A percentile compares a stretch with the other conserved stretches of the same genome.
These are phyloP conservation scores for Hordeum vulgare DNA, from an alignment of 176 grass and related monocot species.

Conservation along the genomic window DNA sequence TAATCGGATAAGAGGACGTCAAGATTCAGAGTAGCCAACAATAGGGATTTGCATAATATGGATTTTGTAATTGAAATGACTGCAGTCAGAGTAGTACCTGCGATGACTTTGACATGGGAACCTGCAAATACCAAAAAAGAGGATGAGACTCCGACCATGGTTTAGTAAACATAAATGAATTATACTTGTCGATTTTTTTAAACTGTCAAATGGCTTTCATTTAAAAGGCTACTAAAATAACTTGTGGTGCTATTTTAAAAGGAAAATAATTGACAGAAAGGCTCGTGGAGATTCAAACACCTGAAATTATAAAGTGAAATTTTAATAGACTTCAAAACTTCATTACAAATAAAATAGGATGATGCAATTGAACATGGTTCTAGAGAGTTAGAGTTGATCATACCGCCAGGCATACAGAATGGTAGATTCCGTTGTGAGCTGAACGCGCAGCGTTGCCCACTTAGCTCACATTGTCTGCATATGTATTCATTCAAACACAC, in stretches of 20 bases:
- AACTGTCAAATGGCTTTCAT: background rate
- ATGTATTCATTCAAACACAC: no score
- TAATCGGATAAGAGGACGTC: no score
- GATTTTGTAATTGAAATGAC: background rate
- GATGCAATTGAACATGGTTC: background rate
- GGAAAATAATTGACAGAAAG: background rate
- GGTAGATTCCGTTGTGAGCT: background rate
- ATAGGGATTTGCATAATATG: background rate
- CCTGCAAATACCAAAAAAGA: background rate
- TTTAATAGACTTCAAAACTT: background rate
- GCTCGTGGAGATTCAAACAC: background rate
- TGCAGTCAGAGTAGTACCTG: background rate
- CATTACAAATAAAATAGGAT: background rate
- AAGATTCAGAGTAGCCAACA: no score
- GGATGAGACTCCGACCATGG: background rate
- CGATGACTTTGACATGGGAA: background rate
- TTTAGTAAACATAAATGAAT: background rate
- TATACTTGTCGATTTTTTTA: background rate
- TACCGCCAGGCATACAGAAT: conserved; percentile 19
- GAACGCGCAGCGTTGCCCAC: background rate
- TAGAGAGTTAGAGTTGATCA: background rate
- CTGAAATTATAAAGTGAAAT: background rate
- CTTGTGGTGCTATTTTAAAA: background rate
- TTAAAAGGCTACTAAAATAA: background rate
- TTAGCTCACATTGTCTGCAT: background rate